These are phyloP conservation scores for Erodium moschatum DNA, from an alignment of 441 rosid species.

Conservation along the genomic window DNA sequence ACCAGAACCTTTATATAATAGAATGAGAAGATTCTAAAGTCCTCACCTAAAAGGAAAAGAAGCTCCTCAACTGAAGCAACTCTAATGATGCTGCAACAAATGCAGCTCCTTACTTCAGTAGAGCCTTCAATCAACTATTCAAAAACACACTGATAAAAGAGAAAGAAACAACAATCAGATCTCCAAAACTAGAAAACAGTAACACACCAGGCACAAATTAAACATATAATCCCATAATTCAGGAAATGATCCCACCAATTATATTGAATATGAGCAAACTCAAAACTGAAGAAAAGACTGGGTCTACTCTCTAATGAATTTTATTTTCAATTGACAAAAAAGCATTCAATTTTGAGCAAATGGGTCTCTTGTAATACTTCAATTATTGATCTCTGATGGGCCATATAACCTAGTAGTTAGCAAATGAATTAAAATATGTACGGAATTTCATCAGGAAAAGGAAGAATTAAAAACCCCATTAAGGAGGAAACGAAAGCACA, in stretches of 20 bases:
- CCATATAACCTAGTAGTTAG: not conserved
- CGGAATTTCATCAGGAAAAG: not conserved
- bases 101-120: constrained; percentile 16
- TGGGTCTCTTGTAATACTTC: constrained; percentile 24
- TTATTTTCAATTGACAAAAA: constrained; percentile 6
- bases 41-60: constrained; percentile 7
- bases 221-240: not conserved
- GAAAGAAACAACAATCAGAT: constrained; percentile 19
- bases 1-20: constrained; percentile 13
- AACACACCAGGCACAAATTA: not conserved
- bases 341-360: constrained; percentile 22
- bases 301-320: not conserved
- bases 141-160: constrained; percentile 13
- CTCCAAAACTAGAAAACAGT: constrained; percentile 17
- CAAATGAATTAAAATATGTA: not conserved
- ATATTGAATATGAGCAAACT: constrained; percentile 11
- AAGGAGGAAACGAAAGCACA: not conserved
- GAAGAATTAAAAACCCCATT: not conserved
- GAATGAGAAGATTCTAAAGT: not conserved
- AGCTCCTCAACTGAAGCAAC: constrained; percentile 25
- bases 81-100: constrained; percentile 18
- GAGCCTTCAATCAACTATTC: constrained; percentile 19
- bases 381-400: constrained; percentile 9
- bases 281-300: not conserved
- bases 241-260: constrained; percentile 11